These are phyloP conservation scores for Cucumis cinereus DNA, from an alignment of 306 rosid genomes.

Conservation along the genomic window DNA sequence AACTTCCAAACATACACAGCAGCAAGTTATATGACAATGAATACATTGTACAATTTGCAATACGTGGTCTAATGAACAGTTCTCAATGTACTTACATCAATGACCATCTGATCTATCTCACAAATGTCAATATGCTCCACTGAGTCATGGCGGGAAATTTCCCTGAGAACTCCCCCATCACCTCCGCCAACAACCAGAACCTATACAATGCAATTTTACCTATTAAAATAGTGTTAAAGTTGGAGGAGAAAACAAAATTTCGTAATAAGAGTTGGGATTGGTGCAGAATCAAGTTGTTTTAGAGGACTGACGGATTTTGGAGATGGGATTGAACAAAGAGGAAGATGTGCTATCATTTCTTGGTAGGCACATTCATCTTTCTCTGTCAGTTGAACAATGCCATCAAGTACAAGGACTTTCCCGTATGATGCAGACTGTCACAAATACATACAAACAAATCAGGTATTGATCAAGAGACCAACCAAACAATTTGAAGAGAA, in stretches of 20 bases:
- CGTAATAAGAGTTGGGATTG: background rate
- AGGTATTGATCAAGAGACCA: slow-evolving; percentile 9
- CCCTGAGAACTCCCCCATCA: slow-evolving; percentile 94
- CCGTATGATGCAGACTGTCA: slow-evolving; percentile 74
- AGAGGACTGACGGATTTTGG: slow-evolving; percentile 56
- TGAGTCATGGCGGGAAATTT: slow-evolving; percentile 73
- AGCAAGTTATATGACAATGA: background rate
- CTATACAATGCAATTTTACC: slow-evolving; percentile 20
- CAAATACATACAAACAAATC: background rate
- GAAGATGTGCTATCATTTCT: slow-evolving; percentile 97
- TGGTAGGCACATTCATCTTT: slow-evolving; percentile 98
- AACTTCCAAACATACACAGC: background rate
- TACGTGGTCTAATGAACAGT: background rate
- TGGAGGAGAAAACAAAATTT: background rate
- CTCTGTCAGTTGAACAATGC: slow-evolving; percentile 91
- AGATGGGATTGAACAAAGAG: slow-evolving; percentile 82
- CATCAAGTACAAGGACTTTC: slow-evolving; percentile 95
- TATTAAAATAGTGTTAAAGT: background rate
- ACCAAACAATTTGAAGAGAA: background rate
- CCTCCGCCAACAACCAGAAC: slow-evolving; percentile 99
- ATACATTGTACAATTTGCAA: background rate
- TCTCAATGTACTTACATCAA: slow-evolving; percentile 54
- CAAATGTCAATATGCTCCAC: slow-evolving; percentile 89
- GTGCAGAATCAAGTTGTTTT: background rate
- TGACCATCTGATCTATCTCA: slow-evolving; percentile 96